Evolutionary conservation across 148 eudicot genomes (phyloP).

Genomic region (Cornus florida): DNA sequence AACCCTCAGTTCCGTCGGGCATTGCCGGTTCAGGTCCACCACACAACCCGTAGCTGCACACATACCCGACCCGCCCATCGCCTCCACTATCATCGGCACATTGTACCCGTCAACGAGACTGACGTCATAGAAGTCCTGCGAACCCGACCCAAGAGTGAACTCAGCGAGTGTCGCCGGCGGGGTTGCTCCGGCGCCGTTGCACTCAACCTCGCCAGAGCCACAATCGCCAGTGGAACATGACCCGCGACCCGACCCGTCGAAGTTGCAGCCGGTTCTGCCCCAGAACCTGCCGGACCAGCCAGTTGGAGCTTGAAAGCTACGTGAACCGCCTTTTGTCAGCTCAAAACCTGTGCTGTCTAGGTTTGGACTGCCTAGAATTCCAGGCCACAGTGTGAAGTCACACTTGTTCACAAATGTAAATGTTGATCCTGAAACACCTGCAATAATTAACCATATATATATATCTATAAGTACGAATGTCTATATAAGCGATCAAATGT

Average conservation of each 20-base stretch:
- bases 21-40: constrained; percentile 54
- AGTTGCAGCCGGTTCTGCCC: constrained; percentile 75
- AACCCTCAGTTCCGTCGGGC: constrained; percentile 59
- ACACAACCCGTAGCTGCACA: constrained; percentile 69
- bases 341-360: constrained; percentile 69
- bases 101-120: constrained; percentile 90
- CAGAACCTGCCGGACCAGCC: constrained; percentile 97
- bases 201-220: constrained; percentile 56
- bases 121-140: constrained; percentile 77
- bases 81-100: constrained; percentile 57
- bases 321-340: constrained; percentile 46
- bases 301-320: constrained; percentile 53
- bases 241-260: constrained; percentile 61
- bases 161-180: constrained; percentile 81
- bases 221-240: constrained; percentile 72
- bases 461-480: too few relatives aligned
- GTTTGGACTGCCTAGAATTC: constrained; percentile 49
- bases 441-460: background rate
- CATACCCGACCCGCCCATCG: constrained; percentile 60
- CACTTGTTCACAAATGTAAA: constrained; percentile 78
- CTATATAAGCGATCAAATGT: background rate
- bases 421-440: constrained; percentile 36
- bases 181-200: constrained; percentile 63
- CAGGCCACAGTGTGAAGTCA: constrained; percentile 74
- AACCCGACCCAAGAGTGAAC: constrained; percentile 71